phyloP scores from a whole-genome alignment of 2,329 filamentous ascomycete species.

The Periglandula ipomoeae region DNA sequence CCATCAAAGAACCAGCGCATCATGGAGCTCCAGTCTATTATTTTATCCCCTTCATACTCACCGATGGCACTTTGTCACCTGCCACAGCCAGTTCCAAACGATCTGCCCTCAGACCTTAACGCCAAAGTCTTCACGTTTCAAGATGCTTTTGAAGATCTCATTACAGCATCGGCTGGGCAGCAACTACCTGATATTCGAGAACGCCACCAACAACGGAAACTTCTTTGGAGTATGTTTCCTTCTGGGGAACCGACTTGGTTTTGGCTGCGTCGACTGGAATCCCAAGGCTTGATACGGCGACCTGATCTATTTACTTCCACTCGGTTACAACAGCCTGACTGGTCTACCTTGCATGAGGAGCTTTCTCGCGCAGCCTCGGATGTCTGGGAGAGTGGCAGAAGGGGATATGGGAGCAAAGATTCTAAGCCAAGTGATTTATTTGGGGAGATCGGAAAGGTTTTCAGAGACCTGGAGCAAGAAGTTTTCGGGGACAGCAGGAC shows the following conservation, averaged over 20 bases:
- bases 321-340: conserved; percentile 13
- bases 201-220: conserved; percentile 25
- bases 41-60: conserved; percentile 19
- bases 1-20: neutral
- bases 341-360: conserved; percentile 21
- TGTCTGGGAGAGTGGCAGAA: conserved; percentile 16
- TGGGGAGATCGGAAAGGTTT: conserved; percentile 8
- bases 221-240: conserved; percentile 30
- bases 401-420: conserved; percentile 11
- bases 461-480: conserved; percentile 9
- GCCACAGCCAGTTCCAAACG: conserved; percentile 37
- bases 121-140: conserved; percentile 38
- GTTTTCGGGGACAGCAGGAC: conserved; percentile 1
- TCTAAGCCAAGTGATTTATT: conserved; percentile 8
- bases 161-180: conserved; percentile 35
- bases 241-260: conserved; percentile 30
- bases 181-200: conserved; percentile 30
- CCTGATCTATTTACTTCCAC: conserved; percentile 14
- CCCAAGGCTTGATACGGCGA: conserved; percentile 28
- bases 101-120: conserved; percentile 29
- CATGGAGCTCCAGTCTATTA: conserved; percentile 15
- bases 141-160: conserved; percentile 50
- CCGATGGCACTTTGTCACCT: conserved; percentile 31
- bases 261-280: conserved; percentile 31
- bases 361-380: conserved; percentile 19